These are phyloP conservation scores for Apiospora sp. DNA, from an alignment of 2,329 filamentous ascomycete genomes.

Conservation along the genomic window DNA sequence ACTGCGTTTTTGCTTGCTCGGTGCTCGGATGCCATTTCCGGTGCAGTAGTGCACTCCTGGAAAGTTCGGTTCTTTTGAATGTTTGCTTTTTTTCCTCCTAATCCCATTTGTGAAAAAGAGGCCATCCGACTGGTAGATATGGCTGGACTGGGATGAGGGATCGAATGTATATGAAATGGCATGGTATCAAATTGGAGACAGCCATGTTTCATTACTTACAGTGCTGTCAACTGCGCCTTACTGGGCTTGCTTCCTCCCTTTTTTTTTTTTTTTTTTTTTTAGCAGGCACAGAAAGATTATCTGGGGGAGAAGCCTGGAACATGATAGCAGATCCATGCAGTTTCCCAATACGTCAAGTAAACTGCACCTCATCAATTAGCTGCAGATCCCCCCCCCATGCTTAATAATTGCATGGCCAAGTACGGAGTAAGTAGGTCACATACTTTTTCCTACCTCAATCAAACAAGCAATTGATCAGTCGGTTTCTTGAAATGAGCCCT, in stretches of 20 bases:
- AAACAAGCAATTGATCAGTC: neutral
- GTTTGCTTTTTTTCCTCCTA: neutral
- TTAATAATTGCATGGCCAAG: conserved; percentile 1
- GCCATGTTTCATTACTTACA: neutral
- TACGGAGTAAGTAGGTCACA: neutral
- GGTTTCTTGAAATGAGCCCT: neutral
- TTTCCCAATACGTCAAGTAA: conserved; percentile 4
- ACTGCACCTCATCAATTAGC: conserved; percentile 4
- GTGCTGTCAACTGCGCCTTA: neutral
- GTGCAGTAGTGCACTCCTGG: neutral
- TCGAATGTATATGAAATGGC: neutral
- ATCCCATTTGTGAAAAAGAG: neutral
- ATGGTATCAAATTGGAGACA: neutral
- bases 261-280: too few species aligned
- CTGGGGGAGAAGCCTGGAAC: neutral
- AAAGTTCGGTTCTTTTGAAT: neutral
- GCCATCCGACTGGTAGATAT: neutral
- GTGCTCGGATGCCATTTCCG: conserved; percentile 12
- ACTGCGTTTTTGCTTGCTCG: conserved; percentile 8
- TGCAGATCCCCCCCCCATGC: neutral
- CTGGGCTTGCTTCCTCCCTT: neutral
- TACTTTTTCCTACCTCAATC: neutral
- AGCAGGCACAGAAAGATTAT: neutral
- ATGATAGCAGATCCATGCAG: neutral
- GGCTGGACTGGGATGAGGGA: neutral